phyloP scores from a whole-genome alignment of 768 basidiomycete genomes.

The Lentinula lateritia region DNA sequence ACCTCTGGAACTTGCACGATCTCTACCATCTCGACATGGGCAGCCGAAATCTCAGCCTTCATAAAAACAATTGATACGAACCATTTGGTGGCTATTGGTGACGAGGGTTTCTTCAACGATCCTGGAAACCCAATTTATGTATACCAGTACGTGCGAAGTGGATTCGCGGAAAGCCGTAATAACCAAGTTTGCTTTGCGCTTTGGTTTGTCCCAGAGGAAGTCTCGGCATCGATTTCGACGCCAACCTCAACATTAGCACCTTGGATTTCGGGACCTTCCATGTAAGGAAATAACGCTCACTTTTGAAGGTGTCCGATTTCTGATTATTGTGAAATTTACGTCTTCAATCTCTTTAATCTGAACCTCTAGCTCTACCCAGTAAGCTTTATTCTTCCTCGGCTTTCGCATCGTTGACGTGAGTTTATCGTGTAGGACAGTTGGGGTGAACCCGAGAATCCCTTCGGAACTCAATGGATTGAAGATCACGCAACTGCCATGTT shows the following conservation, averaged over 20 bases:
- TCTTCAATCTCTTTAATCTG: background rate
- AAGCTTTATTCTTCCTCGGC: constrained; percentile 4
- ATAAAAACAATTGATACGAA: constrained; percentile 61
- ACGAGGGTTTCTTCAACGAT: constrained; percentile 58
- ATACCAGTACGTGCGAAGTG: constrained; percentile 40
- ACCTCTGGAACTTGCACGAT: constrained; percentile 43
- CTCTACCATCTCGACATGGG: constrained; percentile 51
- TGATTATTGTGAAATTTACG: background rate
- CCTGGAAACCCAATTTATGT: constrained; percentile 42
- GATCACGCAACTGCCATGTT: constrained; percentile 53
- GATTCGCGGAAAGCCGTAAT: too few species aligned
- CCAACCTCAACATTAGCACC: constrained; percentile 49
- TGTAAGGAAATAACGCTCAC: constrained; percentile 26
- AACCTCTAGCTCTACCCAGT: constrained; percentile 28
- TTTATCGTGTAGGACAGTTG: constrained; percentile 29
- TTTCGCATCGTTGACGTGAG: constrained; percentile 5
- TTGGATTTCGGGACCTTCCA: constrained; percentile 69
- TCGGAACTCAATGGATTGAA: constrained; percentile 57
- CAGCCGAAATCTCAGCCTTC: constrained; percentile 47
- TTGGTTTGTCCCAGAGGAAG: constrained; percentile 28
- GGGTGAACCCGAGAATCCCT: constrained; percentile 44
- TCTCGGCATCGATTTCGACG: constrained; percentile 59
- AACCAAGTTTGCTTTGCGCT: too few species aligned
- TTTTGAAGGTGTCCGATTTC: background rate
- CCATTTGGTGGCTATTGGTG: constrained; percentile 58